Evolutionary conservation across 2,329 filamentous ascomycete genomes (phyloP).

Genomic region (Daldinia eschscholtzii): DNA sequence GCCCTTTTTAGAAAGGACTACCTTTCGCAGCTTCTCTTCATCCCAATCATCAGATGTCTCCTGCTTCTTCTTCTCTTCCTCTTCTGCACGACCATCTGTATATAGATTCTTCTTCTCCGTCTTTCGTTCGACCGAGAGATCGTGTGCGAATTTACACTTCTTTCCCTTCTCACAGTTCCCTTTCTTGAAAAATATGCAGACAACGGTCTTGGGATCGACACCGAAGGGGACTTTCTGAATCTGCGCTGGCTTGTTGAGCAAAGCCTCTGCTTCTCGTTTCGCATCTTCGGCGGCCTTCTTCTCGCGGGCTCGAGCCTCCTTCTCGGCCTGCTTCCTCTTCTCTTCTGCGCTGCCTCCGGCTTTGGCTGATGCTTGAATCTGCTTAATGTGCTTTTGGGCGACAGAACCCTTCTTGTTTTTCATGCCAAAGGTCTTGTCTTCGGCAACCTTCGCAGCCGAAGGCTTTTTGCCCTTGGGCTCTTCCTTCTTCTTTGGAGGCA

Average conservation of each 20-base stretch:
- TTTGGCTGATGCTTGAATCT: constrained; percentile 80
- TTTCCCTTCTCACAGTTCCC: constrained; percentile 96
- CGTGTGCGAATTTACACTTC: constrained; percentile 98
- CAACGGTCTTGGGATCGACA: constrained; percentile 95
- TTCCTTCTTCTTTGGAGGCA: constrained; percentile 78
- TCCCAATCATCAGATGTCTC: constrained; percentile 98
- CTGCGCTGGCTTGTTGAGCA: constrained; percentile 93
- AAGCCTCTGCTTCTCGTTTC: constrained; percentile 80
- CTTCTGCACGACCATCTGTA: constrained; percentile 80
- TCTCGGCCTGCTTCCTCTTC: constrained; percentile 81
- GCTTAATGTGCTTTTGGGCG: constrained; percentile 90
- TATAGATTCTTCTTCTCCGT: constrained; percentile 93
- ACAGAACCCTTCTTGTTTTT: constrained; percentile 98
- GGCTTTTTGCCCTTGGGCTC: constrained; percentile 67
- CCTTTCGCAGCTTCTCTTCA: constrained; percentile 91
- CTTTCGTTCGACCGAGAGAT: constrained; percentile 89
- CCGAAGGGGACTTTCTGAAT: constrained; percentile 98
- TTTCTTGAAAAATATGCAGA: constrained; percentile 98
- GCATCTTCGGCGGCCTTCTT: constrained; percentile 92
- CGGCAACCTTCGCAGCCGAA: constrained; percentile 73
- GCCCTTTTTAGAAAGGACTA: constrained; percentile 95
- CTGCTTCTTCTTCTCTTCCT: constrained; percentile 83
- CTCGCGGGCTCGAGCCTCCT: constrained; percentile 79
- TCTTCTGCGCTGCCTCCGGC: constrained; percentile 85
- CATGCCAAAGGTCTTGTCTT: constrained; percentile 99